Conservation (phyloP, 345 rosid genomes). For the Aethionema arabicum region DNA sequence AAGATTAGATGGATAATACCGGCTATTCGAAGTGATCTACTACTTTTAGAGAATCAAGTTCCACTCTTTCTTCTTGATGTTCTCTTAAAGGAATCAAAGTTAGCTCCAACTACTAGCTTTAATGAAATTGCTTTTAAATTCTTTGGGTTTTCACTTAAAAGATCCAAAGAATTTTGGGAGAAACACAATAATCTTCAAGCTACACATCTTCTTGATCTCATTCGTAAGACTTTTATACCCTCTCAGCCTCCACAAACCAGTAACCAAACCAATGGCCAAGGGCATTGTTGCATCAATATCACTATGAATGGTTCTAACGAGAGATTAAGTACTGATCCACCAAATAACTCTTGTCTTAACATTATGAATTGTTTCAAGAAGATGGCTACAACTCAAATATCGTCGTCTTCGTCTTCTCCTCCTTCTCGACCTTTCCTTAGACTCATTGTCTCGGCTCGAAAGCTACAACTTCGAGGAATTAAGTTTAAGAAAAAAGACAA, state of each 20-base stretch:
- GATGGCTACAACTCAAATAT: too few species aligned
- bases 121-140: conserved; percentile 44
- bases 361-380: too few species aligned
- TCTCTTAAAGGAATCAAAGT: conserved; percentile 33
- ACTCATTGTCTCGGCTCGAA: conserved; percentile 44
- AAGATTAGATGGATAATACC: conserved; percentile 51
- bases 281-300: too few species aligned
- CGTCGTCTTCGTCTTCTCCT: neutral
- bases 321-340: too few species aligned
- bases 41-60: conserved; percentile 60
- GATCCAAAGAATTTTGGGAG: conserved; percentile 29
- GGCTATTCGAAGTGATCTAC: conserved; percentile 45
- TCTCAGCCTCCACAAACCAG: neutral
- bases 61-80: conserved; percentile 50
- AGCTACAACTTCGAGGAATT: conserved; percentile 51
- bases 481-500: conserved; percentile 35
- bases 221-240: conserved; percentile 46
- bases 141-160: conserved; percentile 40
- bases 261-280: too few species aligned
- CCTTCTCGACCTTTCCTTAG: conserved; percentile 19
- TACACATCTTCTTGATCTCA: conserved; percentile 53
- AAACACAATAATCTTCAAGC: conserved; percentile 26
- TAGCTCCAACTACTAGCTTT: conserved; percentile 27
- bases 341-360: too few species aligned
- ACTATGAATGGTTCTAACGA: too few species aligned